A percentile compares a stretch with the other conserved stretches of the same genome.
phyloP scores from a whole-genome alignment of 805 yeast genomes.

The Pichia scutulata region DNA sequence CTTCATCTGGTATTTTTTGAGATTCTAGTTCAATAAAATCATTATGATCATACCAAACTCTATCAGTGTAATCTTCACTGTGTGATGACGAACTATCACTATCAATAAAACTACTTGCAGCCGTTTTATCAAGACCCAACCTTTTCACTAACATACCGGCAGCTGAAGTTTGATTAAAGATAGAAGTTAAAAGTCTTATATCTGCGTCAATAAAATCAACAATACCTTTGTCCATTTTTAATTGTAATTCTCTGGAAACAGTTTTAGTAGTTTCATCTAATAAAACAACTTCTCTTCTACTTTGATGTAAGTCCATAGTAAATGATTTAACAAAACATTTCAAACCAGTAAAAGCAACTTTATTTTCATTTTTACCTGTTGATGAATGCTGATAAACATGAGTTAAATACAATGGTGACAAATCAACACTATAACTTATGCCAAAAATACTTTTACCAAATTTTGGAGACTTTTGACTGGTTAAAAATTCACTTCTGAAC shows the following conservation, averaged over 20 bases:
- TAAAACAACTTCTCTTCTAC: conserved; percentile 33
- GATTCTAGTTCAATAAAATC: conserved; percentile 69
- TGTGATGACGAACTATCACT: conserved; percentile 13
- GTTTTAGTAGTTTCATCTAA: conserved; percentile 32
- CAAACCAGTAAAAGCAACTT: conserved; percentile 58
- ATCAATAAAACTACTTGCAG: conserved; percentile 9
- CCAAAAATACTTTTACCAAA: conserved; percentile 44
- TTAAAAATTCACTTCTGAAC: conserved; percentile 42
- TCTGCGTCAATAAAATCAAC: conserved; percentile 65
- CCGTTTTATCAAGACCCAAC: conserved; percentile 21
- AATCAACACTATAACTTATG: conserved; percentile 67
- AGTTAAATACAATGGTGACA: conserved; percentile 66
- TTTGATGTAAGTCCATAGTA: conserved; percentile 60
- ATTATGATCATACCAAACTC: conserved; percentile 62
- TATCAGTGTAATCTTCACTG: conserved; percentile 14
- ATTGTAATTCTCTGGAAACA: conserved; percentile 39
- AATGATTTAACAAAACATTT: conserved; percentile 52
- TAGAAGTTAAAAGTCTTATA: conserved; percentile 55
- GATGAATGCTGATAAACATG: conserved; percentile 56
- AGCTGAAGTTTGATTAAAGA: conserved; percentile 49
- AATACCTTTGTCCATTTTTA: conserved; percentile 63
- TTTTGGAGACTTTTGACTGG: conserved; percentile 19
- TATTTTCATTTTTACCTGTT: conserved; percentile 32
- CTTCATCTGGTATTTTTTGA: conserved; percentile 31
- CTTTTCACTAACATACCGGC: conserved; percentile 34